These are phyloP conservation scores for Malassezia dermatis DNA, from an alignment of 1,284 basidiomycete species.

Conservation along the genomic window DNA sequence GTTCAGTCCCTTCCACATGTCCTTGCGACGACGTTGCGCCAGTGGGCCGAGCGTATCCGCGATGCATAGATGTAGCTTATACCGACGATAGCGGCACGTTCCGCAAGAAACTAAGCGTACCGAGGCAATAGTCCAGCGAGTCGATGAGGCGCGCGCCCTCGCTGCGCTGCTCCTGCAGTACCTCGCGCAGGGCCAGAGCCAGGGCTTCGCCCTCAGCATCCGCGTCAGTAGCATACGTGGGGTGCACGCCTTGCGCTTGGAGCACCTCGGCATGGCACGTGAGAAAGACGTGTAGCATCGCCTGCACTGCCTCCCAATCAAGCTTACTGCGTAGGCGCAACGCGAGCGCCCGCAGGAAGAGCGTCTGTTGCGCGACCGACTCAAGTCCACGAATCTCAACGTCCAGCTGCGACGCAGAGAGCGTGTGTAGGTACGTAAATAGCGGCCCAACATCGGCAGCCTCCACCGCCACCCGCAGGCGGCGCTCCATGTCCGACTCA, in stretches of 20 bases:
- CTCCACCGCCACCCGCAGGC: conserved; percentile 22
- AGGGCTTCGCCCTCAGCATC: conserved; percentile 56
- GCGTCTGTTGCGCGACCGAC: conserved; percentile 58
- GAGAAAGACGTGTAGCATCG: conserved; percentile 73
- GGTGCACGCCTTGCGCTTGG: conserved; percentile 52
- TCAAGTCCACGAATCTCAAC: conserved; percentile 69
- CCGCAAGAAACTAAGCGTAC: conserved; percentile 38
- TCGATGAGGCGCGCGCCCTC: conserved; percentile 30
- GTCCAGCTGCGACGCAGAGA: conserved; percentile 83
- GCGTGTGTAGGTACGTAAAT: conserved; percentile 72
- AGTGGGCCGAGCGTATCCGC: conserved; percentile 55
- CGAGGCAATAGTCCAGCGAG: conserved; percentile 39
- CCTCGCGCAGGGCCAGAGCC: conserved; percentile 20
- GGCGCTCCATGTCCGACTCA: conserved; percentile 29
- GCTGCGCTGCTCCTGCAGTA: conserved; percentile 28
- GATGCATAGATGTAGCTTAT: conserved; percentile 23
- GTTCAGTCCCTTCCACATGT: conserved; percentile 88
- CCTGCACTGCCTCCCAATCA: conserved; percentile 92
- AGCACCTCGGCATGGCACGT: conserved; percentile 73
- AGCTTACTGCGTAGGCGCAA: conserved; percentile 64
- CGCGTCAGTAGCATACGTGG: neutral
- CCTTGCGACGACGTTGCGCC: conserved; percentile 76
- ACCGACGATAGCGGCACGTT: conserved; percentile 29
- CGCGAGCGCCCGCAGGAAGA: conserved; percentile 66
- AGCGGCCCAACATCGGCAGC: conserved; percentile 50